Percentiles rank a stretch among this genome's conserved stretches.
These are phyloP conservation scores for Jasminum sambac DNA, from an alignment of 257 asterid species.

Conservation along the genomic window DNA sequence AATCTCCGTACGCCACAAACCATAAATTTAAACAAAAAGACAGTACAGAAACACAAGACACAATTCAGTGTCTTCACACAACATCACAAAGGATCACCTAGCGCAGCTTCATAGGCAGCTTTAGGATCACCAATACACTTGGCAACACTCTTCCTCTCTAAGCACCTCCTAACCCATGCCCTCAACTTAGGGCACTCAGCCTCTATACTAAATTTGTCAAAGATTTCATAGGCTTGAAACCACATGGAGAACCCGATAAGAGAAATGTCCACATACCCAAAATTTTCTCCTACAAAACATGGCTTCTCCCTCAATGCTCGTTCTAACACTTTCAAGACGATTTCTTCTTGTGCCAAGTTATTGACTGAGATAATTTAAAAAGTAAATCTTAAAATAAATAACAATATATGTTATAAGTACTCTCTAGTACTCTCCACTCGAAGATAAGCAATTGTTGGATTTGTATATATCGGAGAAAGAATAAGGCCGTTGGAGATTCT, in stretches of 20 bases:
- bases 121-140: slow-evolving; percentile 33
- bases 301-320: slow-evolving; percentile 42
- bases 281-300: slow-evolving; percentile 46
- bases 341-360: slow-evolving; percentile 35
- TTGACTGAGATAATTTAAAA: too few relatives aligned
- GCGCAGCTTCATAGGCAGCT: slow-evolving; percentile 25
- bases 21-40: too few relatives aligned
- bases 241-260: slow-evolving; percentile 27
- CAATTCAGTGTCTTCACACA: too few relatives aligned
- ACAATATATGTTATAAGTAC: too few relatives aligned
- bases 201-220: slow-evolving; percentile 35
- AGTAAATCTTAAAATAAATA: too few relatives aligned
- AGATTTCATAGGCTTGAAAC: slow-evolving; percentile 40
- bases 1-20: too few relatives aligned
- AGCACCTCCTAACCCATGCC: slow-evolving; percentile 32
- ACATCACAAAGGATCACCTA: too few relatives aligned
- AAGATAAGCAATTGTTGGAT: too few relatives aligned
- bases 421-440: too few relatives aligned
- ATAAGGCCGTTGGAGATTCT: too few relatives aligned
- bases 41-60: too few relatives aligned
- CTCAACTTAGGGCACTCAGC: slow-evolving; percentile 27
- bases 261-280: slow-evolving; percentile 43
- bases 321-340: slow-evolving; percentile 40
- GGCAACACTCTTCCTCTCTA: slow-evolving; percentile 31
- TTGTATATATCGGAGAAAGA: too few relatives aligned